phyloP scores from a whole-genome alignment of 352 stramenopile species.

The Pythium monospermum region DNA sequence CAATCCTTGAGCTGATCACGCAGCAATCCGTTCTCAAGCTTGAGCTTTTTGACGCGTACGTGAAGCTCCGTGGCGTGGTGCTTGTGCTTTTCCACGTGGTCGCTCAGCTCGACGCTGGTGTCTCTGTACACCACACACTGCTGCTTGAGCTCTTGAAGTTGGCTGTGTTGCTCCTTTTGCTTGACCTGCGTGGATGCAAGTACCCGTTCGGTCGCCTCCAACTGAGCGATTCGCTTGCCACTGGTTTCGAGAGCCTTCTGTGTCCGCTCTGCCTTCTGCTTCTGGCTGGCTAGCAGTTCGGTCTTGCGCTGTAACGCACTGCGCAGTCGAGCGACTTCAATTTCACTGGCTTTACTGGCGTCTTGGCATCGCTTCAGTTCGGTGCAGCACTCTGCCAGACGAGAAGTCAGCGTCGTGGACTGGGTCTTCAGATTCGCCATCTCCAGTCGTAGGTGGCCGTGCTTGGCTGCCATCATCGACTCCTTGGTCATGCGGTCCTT shows the following conservation, averaged over 20 bases:
- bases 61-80: conserved; percentile 20
- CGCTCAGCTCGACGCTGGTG: conserved; percentile 32
- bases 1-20: conserved; percentile 18
- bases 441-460: conserved; percentile 27
- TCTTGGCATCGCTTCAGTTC: conserved; percentile 31
- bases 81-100: conserved; percentile 32
- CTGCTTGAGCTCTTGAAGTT: conserved; percentile 32
- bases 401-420: conserved; percentile 25
- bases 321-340: conserved; percentile 30
- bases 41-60: conserved; percentile 29
- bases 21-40: conserved; percentile 32
- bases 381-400: conserved; percentile 23
- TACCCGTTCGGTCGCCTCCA: conserved; percentile 27
- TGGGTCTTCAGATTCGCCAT: conserved; percentile 28
- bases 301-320: conserved; percentile 42
- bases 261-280: conserved; percentile 23
- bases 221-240: conserved; percentile 19
- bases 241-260: conserved; percentile 27
- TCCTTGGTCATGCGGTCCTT: conserved; percentile 29
- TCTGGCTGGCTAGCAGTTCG: conserved; percentile 41
- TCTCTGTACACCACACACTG: conserved; percentile 25
- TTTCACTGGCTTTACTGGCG: conserved; percentile 9
- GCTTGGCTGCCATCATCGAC: conserved; percentile 18
- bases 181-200: conserved; percentile 25
- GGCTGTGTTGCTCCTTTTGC: conserved; percentile 32